Conservation (phyloP, 345 rosid species). For the Gossypium herbaceum region DNA sequence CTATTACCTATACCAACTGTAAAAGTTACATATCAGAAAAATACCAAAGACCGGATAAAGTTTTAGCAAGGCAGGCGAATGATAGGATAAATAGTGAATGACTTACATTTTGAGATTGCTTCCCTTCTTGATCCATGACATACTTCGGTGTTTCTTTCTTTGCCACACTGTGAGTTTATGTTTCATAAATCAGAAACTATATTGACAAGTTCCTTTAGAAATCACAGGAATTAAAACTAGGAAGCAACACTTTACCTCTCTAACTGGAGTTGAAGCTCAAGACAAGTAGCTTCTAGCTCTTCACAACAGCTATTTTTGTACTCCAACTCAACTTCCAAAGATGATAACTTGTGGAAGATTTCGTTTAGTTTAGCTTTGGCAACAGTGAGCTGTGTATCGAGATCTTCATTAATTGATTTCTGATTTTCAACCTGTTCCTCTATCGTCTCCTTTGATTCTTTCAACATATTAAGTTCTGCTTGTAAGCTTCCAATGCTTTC, state of each 20-base stretch:
- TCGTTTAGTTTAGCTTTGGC: conserved; percentile 62
- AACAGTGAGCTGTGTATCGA: conserved; percentile 73
- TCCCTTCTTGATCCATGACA: conserved; percentile 39
- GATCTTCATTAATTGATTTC: conserved; percentile 72
- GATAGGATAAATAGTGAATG: conserved; percentile 1
- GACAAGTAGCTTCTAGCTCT: conserved; percentile 82
- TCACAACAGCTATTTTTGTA: conserved; percentile 73
- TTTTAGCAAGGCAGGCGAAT: neutral
- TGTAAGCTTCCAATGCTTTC: conserved; percentile 42
- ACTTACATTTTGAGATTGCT: conserved; percentile 54
- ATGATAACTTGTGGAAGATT: conserved; percentile 65
- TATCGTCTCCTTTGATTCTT: conserved; percentile 45
- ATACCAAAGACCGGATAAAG: neutral
- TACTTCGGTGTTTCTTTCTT: conserved; percentile 40
- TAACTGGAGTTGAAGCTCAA: conserved; percentile 86
- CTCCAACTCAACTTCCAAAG: conserved; percentile 82
- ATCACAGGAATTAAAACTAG: conserved; percentile 7
- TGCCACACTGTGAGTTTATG: conserved; percentile 45
- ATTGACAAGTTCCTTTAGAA: neutral
- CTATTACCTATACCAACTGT: too few relatives aligned
- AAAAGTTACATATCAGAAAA: neutral
- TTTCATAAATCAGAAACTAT: conserved; percentile 17
- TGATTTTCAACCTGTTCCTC: conserved; percentile 73
- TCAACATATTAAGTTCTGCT: conserved; percentile 40
- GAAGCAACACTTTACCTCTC: conserved; percentile 54